Evolutionary conservation across 116 monocot species (phyloP).

Genomic region (Phalaenopsis hybrid): DNA sequence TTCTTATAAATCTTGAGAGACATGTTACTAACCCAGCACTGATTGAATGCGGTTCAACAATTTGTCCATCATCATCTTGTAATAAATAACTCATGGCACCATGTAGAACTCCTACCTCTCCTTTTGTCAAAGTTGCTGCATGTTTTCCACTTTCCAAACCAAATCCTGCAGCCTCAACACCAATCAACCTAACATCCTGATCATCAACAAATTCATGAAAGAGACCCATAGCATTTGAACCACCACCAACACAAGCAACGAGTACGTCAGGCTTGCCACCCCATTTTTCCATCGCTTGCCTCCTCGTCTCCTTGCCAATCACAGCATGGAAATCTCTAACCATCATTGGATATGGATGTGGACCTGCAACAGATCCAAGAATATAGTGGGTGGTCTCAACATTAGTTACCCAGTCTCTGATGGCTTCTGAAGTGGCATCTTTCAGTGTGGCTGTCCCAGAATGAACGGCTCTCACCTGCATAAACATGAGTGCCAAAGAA

Average conservation of each 20-base stretch:
- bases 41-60: conserved; percentile 83
- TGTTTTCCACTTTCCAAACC: conserved; percentile 71
- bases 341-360: conserved; percentile 95
- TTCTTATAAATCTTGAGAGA: not conserved
- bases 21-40: conserved; percentile 70
- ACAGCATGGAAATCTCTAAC: conserved; percentile 90
- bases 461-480: conserved; percentile 71
- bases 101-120: conserved; percentile 79
- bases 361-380: conserved; percentile 78
- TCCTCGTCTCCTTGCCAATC: conserved; percentile 83
- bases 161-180: conserved; percentile 86
- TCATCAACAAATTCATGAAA: conserved; percentile 91
- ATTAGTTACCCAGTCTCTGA: conserved; percentile 89
- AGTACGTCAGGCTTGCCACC: conserved; percentile 82
- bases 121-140: conserved; percentile 83
- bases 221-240: conserved; percentile 91
- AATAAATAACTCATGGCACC: conserved; percentile 86
- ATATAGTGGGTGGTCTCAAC: conserved; percentile 88
- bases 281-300: conserved; percentile 75
- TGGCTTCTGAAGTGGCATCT: conserved; percentile 87
- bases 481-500: not conserved
- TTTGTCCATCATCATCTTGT: conserved; percentile 93
- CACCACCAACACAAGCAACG: conserved; percentile 93
- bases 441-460: conserved; percentile 83
- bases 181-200: conserved; percentile 60